These are phyloP conservation scores for Epichloe typhina DNA, from an alignment of 2,329 filamentous ascomycete genomes.

Conservation along the genomic window DNA sequence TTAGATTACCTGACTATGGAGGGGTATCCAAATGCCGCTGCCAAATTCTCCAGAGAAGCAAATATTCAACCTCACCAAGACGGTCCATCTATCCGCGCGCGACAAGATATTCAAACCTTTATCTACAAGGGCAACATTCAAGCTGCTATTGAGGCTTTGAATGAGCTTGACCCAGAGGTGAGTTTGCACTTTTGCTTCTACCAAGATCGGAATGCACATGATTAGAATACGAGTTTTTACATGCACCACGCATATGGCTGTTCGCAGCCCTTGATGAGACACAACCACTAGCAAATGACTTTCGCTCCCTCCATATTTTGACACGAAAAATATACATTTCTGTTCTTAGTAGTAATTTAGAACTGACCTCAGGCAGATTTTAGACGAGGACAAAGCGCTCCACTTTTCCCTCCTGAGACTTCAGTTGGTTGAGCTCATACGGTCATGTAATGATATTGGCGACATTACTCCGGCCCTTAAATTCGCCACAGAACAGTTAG, in stretches of 20 bases:
- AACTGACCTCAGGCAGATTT: slow-evolving; percentile 46
- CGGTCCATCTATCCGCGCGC: slow-evolving; percentile 57
- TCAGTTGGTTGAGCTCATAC: slow-evolving; percentile 88
- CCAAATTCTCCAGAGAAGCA: slow-evolving; percentile 87
- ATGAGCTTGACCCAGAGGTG: slow-evolving; percentile 86
- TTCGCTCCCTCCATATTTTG: slow-evolving; percentile 2
- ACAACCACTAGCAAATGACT: slow-evolving; percentile 45
- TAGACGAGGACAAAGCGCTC: slow-evolving; percentile 69
- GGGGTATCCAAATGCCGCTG: slow-evolving; percentile 83
- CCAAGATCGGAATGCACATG: slow-evolving; percentile 35
- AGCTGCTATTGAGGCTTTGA: slow-evolving; percentile 72
- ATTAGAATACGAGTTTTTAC: slow-evolving; percentile 81
- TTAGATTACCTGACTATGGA: slow-evolving; percentile 96
- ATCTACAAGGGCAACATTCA: slow-evolving; percentile 82
- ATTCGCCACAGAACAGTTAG: slow-evolving; percentile 80
- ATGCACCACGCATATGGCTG: slow-evolving; percentile 99
- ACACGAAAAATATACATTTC: background rate
- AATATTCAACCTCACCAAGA: slow-evolving; percentile 68
- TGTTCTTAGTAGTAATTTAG: background rate
- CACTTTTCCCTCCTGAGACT: slow-evolving; percentile 85
- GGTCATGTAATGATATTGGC: slow-evolving; percentile 52
- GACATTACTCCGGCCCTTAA: slow-evolving; percentile 70
- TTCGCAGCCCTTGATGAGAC: slow-evolving; percentile 80
- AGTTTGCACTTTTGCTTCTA: slow-evolving; percentile 20
- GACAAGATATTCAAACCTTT: slow-evolving; percentile 70